These are phyloP conservation scores for Hanseniaspora singularis DNA, from an alignment of 805 yeast species.

Conservation along the genomic window DNA sequence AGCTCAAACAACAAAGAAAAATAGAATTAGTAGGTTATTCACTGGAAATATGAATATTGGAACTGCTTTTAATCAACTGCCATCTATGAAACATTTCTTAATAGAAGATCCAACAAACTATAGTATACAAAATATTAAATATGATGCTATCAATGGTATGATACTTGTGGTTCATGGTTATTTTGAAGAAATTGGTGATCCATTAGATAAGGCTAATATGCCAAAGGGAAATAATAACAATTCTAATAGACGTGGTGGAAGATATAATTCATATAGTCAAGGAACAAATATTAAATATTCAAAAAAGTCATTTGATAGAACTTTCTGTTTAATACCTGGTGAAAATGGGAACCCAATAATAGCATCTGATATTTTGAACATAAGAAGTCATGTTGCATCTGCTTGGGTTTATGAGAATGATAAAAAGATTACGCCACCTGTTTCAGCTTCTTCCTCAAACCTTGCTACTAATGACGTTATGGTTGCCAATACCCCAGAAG, in stretches of 20 bases:
- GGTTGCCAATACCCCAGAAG: slow-evolving; percentile 35
- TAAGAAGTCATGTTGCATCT: slow-evolving; percentile 49
- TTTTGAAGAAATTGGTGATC: slow-evolving; percentile 55
- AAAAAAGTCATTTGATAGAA: slow-evolving; percentile 74
- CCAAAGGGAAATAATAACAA: slow-evolving; percentile 23
- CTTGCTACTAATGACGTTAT: slow-evolving; percentile 40
- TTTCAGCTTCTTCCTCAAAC: not conserved
- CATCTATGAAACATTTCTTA: slow-evolving; percentile 66
- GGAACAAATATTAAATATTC: slow-evolving; percentile 27
- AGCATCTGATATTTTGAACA: slow-evolving; percentile 69
- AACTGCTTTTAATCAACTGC: slow-evolving; percentile 52
- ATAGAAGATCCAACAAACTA: slow-evolving; percentile 50
- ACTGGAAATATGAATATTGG: slow-evolving; percentile 59
- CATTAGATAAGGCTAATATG: slow-evolving; percentile 31
- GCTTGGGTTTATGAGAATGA: slow-evolving; percentile 38
- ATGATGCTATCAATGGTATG: slow-evolving; percentile 62
- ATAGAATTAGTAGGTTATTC: slow-evolving; percentile 47
- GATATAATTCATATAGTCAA: slow-evolving; percentile 23
- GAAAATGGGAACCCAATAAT: slow-evolving; percentile 64
- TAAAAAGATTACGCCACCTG: not conserved
- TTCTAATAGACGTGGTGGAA: slow-evolving; percentile 20
- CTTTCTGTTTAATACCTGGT: slow-evolving; percentile 55
- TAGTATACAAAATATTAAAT: slow-evolving; percentile 67
- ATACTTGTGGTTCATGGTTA: slow-evolving; percentile 74
- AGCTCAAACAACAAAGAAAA: slow-evolving; percentile 42